A percentile compares a stretch with the other conserved stretches of the same genome.
phyloP scores from a whole-genome alignment of 2,329 filamentous ascomycete genomes.

The Venturia pyrina region DNA sequence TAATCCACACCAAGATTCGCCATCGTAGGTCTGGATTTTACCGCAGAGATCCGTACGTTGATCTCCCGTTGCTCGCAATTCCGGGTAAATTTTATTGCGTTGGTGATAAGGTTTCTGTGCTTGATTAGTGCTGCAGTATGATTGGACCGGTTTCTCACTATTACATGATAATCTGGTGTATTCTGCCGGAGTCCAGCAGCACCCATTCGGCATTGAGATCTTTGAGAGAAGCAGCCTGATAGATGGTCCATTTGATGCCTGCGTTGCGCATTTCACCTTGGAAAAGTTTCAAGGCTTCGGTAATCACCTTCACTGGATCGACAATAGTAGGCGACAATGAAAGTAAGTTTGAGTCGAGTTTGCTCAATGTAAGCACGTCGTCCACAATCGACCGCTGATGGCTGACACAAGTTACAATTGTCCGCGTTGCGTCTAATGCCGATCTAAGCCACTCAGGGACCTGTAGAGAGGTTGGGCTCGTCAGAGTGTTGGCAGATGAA shows the following conservation, averaged over 20 bases:
- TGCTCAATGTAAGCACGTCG: slow-evolving; percentile 9
- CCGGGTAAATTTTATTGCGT: slow-evolving; percentile 10
- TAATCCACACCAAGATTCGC: neutral
- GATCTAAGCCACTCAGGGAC: neutral
- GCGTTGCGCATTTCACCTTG: slow-evolving; percentile 7
- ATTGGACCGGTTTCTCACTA: neutral
- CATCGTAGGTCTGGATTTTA: neutral
- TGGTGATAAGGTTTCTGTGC: slow-evolving; percentile 9
- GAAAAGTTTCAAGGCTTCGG: slow-evolving; percentile 8
- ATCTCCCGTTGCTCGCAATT: slow-evolving; percentile 3
- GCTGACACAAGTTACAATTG: slow-evolving; percentile 4
- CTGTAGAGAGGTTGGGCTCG: neutral
- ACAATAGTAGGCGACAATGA: neutral
- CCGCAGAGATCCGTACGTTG: neutral
- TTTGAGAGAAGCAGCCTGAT: slow-evolving; percentile 1
- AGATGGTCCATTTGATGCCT: neutral
- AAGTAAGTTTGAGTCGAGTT: slow-evolving; percentile 6
- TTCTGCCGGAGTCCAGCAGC: slow-evolving; percentile 3
- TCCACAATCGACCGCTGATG: slow-evolving; percentile 9
- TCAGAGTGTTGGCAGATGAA: neutral
- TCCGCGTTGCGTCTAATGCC: neutral
- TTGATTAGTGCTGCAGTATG: neutral
- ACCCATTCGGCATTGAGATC: slow-evolving; percentile 6
- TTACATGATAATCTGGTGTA: slow-evolving; percentile 7
- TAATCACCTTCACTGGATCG: neutral